A percentile compares a stretch with the other conserved stretches of the same genome.
phyloP scores from a whole-genome alignment of 1,284 basidiomycete species.

The Schizophyllum amplum region DNA sequence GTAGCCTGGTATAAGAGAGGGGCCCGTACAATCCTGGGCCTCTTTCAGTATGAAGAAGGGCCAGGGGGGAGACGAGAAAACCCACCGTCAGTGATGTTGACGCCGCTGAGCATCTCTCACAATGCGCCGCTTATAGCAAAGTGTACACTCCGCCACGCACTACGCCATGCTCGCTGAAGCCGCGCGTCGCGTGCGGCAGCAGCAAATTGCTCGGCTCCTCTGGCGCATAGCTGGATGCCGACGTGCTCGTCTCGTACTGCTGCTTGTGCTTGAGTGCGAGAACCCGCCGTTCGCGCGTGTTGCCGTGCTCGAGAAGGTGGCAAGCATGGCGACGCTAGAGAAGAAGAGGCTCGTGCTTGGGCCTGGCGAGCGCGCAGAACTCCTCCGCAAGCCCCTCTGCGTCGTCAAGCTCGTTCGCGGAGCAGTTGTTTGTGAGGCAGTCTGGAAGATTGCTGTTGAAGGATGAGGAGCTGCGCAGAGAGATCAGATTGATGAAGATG shows the following conservation, averaged over 20 bases:
- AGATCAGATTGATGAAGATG: background rate
- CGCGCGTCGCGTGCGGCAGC: too few species aligned
- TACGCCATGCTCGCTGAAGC: too few species aligned
- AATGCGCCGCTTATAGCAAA: too few species aligned
- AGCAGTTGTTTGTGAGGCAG: constrained; percentile 25
- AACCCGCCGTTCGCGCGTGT: background rate
- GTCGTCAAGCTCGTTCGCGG: constrained; percentile 19
- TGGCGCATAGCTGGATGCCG: background rate
- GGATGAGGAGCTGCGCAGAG: background rate
- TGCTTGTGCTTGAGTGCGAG: background rate
- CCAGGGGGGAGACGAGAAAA: too few species aligned
- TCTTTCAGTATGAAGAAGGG: too few species aligned
- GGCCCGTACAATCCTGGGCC: too few species aligned
- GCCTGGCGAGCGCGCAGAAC: constrained; percentile 31
- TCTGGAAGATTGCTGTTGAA: constrained; percentile 23
- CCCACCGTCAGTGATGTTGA: too few species aligned
- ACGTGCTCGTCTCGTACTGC: background rate
- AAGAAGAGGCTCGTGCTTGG: constrained; percentile 27
- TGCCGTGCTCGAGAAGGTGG: background rate
- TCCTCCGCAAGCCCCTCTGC: constrained; percentile 30
- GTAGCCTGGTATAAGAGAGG: too few species aligned
- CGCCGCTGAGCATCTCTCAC: too few species aligned
- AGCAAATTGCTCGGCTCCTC: too few species aligned
- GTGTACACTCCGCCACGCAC: too few species aligned
- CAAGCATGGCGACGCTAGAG: background rate